phyloP scores from a whole-genome alignment of 192 early-diverging fungal genomes.

The Gryganskiella cystojenkinii region DNA sequence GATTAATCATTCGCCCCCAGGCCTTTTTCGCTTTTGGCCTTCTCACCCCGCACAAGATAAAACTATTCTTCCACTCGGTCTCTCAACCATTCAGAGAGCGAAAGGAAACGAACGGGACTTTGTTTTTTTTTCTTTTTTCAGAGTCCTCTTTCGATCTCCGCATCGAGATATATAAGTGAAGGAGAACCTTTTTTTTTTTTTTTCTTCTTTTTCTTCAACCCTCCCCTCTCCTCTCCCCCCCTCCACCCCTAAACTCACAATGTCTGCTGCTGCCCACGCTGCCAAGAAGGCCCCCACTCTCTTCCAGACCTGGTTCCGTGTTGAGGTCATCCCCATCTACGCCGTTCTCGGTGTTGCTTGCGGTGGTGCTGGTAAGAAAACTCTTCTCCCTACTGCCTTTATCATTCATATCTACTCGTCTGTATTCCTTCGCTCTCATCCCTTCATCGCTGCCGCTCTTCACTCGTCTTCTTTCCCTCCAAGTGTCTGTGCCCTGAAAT shows the following conservation, averaged over 20 bases:
- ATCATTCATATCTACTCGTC: background rate
- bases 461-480: background rate
- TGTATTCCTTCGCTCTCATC: background rate
- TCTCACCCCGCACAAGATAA: background rate
- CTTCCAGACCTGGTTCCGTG: conserved; percentile 65
- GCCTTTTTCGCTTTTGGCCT: too few relatives aligned
- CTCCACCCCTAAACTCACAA: conserved; percentile 33
- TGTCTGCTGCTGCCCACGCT: conserved; percentile 60
- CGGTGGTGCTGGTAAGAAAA: conserved; percentile 38
- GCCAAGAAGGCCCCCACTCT: conserved; percentile 59
- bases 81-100: background rate
- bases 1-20: too few relatives aligned
- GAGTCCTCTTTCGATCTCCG: background rate
- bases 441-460: background rate
- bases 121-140: background rate
- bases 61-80: background rate
- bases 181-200: background rate
- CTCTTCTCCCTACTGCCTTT: background rate
- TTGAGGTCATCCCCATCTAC: conserved; percentile 71
- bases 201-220: conserved; percentile 8
- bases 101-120: too few relatives aligned
- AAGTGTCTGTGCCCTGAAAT: background rate
- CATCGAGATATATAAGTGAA: background rate
- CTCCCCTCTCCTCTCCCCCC: conserved; percentile 7
- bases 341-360: conserved; percentile 60